A percentile compares a stretch with the other conserved stretches of the same genome.
These are phyloP conservation scores for Fusarium compactum DNA, from an alignment of 2,329 filamentous ascomycete genomes.

Conservation along the genomic window DNA sequence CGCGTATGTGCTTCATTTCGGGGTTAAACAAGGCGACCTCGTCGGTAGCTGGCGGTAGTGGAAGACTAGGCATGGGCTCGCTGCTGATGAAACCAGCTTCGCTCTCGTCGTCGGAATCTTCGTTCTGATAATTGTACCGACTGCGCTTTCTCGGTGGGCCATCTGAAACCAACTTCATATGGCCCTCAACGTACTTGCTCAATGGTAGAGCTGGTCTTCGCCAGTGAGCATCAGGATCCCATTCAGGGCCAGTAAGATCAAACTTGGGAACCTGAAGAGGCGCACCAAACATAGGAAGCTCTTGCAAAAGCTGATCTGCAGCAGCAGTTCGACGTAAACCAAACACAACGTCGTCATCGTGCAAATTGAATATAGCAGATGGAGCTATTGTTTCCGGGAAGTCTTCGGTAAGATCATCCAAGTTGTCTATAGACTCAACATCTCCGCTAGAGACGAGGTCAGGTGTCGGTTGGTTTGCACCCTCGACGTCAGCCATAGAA, in stretches of 20 bases:
- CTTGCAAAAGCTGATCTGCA: slow-evolving; percentile 80
- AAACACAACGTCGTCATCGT: slow-evolving; percentile 85
- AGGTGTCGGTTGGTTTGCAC: slow-evolving; percentile 69
- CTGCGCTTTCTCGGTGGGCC: slow-evolving; percentile 80
- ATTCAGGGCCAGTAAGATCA: slow-evolving; percentile 68
- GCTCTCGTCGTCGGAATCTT: slow-evolving; percentile 73
- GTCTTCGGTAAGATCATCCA: slow-evolving; percentile 55
- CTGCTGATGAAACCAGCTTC: slow-evolving; percentile 68
- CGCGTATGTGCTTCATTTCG: slow-evolving; percentile 89
- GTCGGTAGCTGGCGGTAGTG: slow-evolving; percentile 75
- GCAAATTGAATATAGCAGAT: slow-evolving; percentile 85
- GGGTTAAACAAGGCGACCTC: slow-evolving; percentile 90
- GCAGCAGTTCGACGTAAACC: slow-evolving; percentile 78
- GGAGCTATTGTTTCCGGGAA: slow-evolving; percentile 70
- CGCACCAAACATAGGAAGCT: slow-evolving; percentile 83
- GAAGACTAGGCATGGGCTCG: slow-evolving; percentile 57
- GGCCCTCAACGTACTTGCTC: slow-evolving; percentile 87
- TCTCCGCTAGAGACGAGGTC: slow-evolving; percentile 75
- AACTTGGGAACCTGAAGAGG: slow-evolving; percentile 69
- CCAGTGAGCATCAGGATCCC: slow-evolving; percentile 78
- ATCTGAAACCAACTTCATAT: slow-evolving; percentile 76
- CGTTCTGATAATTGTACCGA: slow-evolving; percentile 83
- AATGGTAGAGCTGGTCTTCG: slow-evolving; percentile 82
- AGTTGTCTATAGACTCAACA: slow-evolving; percentile 65
- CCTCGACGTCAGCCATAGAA: slow-evolving; percentile 51